phyloP scores from a whole-genome alignment of 2,329 filamentous ascomycete species.

The Calonectria hongkongensis region DNA sequence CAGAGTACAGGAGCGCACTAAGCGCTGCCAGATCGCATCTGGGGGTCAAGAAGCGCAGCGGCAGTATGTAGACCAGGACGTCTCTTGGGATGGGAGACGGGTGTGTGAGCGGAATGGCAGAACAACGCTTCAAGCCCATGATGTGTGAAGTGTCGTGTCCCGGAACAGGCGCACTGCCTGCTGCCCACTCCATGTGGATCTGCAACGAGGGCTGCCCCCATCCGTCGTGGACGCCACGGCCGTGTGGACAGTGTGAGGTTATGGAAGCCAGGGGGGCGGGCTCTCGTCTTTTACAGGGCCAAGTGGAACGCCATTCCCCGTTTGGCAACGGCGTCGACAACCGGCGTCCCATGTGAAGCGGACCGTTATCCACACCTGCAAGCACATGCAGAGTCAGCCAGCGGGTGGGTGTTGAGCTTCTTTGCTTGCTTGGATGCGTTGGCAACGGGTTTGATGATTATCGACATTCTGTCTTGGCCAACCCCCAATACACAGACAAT shows the following conservation, averaged over 20 bases:
- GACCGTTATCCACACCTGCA: slow-evolving; percentile 49
- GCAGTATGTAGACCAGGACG: slow-evolving; percentile 55
- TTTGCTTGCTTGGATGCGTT: slow-evolving; percentile 37
- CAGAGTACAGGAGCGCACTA: slow-evolving; percentile 56
- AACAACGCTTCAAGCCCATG: slow-evolving; percentile 45
- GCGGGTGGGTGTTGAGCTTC: slow-evolving; percentile 41
- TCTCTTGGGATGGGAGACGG: slow-evolving; percentile 46
- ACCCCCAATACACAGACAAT: slow-evolving; percentile 23
- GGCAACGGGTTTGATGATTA: slow-evolving; percentile 29
- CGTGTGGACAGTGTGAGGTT: slow-evolving; percentile 37
- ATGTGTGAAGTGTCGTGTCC: slow-evolving; percentile 52
- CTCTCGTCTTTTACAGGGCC: slow-evolving; percentile 23
- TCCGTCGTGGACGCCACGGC: slow-evolving; percentile 37
- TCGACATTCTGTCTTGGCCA: slow-evolving; percentile 5
- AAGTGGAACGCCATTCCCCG: slow-evolving; percentile 37
- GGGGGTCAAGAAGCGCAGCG: slow-evolving; percentile 52
- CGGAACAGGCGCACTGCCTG: slow-evolving; percentile 40
- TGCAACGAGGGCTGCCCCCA: slow-evolving; percentile 33
- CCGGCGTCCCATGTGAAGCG: slow-evolving; percentile 51
- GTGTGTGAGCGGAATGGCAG: slow-evolving; percentile 36
- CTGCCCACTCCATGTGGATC: slow-evolving; percentile 38
- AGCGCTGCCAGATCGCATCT: slow-evolving; percentile 57
- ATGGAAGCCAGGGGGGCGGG: slow-evolving; percentile 28
- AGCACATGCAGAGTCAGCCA: slow-evolving; percentile 50
- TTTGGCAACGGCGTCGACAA: slow-evolving; percentile 37